Evolutionary conservation across 2,329 filamentous ascomycete genomes (phyloP), one percentile per base, ranked within the genome.

Genomic region (Cadophora sp.): DNA sequence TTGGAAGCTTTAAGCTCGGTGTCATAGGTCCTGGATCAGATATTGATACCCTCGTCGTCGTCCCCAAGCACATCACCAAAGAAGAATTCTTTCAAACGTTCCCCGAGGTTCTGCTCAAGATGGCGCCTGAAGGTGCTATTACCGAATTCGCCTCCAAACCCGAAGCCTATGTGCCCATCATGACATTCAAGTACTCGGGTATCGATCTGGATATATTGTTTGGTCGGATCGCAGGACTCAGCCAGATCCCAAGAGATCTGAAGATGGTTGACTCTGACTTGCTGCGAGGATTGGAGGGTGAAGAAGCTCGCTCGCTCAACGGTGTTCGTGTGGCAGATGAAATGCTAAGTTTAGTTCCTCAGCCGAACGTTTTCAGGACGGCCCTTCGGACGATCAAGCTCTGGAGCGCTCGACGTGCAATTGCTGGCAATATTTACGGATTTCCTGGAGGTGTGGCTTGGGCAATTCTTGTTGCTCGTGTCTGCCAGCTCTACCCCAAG

Each of bases 171-270:
- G 95, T 98, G 8, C 96, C 96, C 58, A 97, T 99, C 78, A 98
- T 99, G 83, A 98, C 97, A 78, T 92, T 98, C 75, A 93, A 97
- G 78, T 93, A 96, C 73, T 89, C 86, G 61, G 92, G 90, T 59
- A 96, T 99, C 77, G 96, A 93, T 78, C 96, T 99, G 77, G 96
- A 99, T 84, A 81, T 99, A 72, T 96, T 98, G 77, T 94, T 94
- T 80, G 91, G 92, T 71, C 86, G 92, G 64, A 87, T 96, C 72
- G 83, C 90, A 68, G 85, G 86, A 22, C 82, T 93, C 71, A 87
- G 88, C 73, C 86, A 93, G 72, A 85, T 97, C 71, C 89, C 92
- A 30, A 84, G 88, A 60, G 85, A 91, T 67, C 86, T 96, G 68
- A 88, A 90, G 64, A 83, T 98, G 62, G 91, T 91, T 68, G 94